Percentiles rank a stretch among this genome's conserved stretches.
Evolutionary conservation across 148 eudicot species (phyloP).

Genomic region (Selenicereus undatus): DNA sequence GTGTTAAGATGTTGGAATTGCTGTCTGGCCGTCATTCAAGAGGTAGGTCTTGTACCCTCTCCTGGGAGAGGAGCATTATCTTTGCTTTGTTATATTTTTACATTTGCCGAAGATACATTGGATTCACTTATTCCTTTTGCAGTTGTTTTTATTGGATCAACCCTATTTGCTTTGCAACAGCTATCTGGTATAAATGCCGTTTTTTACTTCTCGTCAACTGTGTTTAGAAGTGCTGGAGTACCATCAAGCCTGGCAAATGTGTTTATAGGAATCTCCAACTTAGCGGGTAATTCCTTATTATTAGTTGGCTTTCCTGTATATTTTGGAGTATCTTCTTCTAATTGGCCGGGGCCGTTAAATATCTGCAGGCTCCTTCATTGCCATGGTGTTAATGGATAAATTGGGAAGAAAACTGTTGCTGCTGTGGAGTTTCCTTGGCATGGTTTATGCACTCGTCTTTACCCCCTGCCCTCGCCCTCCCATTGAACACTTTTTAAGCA

Average conservation of each 20-base stretch:
- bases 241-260: constrained; percentile 85
- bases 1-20: constrained; percentile 54
- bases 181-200: constrained; percentile 98
- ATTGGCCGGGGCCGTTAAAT: constrained; percentile 4
- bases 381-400: constrained; percentile 87
- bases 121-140: constrained; percentile 79
- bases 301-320: constrained; percentile 2
- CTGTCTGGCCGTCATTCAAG: constrained; percentile 77
- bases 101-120: constrained; percentile 29
- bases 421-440: constrained; percentile 87
- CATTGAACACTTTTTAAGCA: background rate
- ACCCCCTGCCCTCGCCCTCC: background rate
- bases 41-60: constrained; percentile 45
- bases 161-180: constrained; percentile 99
- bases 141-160: constrained; percentile 99
- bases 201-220: constrained; percentile 99
- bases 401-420: constrained; percentile 87
- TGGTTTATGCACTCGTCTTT: constrained; percentile 41
- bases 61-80: background rate
- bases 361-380: constrained; percentile 67
- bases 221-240: constrained; percentile 96
- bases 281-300: constrained; percentile 45
- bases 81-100: background rate
- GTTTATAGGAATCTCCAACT: constrained; percentile 72
- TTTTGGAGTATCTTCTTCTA: background rate